phyloP scores from a whole-genome alignment of 2,329 filamentous ascomycete genomes.

The Xylaria hypoxylon region DNA sequence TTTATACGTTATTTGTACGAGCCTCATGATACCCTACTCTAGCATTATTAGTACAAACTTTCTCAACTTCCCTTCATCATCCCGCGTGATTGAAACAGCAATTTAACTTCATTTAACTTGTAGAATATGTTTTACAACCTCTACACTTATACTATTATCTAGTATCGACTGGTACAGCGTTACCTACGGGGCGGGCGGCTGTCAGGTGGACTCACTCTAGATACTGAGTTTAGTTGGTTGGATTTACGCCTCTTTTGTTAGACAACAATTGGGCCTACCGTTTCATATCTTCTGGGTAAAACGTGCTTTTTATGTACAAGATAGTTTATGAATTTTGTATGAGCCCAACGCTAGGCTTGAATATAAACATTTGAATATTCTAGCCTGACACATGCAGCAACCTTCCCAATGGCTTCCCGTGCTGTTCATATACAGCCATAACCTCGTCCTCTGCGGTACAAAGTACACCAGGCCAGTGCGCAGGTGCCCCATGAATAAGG shows the following conservation, averaged over 20 bases:
- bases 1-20: constrained; percentile 20
- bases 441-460: constrained; percentile 46
- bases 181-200: background rate
- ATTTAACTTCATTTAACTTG: background rate
- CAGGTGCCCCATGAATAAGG: constrained; percentile 46
- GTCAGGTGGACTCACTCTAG: background rate
- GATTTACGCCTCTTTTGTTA: background rate
- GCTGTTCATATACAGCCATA: constrained; percentile 50
- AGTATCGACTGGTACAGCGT: background rate
- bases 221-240: background rate
- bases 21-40: constrained; percentile 38
- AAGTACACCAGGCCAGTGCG: constrained; percentile 55
- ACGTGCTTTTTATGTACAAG: background rate
- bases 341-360: background rate
- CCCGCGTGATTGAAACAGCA: background rate
- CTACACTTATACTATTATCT: background rate
- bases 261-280: too few species aligned
- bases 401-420: constrained; percentile 48
- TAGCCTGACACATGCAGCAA: constrained; percentile 38
- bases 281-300: too few species aligned
- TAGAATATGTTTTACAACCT: background rate
- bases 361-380: background rate
- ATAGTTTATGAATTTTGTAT: background rate
- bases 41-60: constrained; percentile 1
- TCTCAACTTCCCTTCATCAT: background rate